Evolutionary conservation across 371 early-diverging fungal species (phyloP).

Genomic region (Conidiobolus incongruus): DNA sequence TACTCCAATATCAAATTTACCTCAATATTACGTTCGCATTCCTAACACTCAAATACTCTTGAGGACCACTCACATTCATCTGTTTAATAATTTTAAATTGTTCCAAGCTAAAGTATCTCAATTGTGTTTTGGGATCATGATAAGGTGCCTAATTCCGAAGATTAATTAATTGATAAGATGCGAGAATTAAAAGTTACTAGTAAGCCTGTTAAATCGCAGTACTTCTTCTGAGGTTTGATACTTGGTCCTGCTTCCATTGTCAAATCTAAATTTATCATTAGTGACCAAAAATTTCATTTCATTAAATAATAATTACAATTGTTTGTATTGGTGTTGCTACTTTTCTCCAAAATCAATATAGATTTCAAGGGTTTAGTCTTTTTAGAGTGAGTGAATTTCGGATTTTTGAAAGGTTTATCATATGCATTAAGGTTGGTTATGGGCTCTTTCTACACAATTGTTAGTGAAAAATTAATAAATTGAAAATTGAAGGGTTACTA

Average conservation of each 20-base stretch:
- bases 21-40: conserved; percentile 61
- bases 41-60: conserved; percentile 52
- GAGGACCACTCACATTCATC: conserved; percentile 50
- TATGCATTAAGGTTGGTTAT: too few species aligned
- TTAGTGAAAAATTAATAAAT: too few species aligned
- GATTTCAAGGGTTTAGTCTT: too few species aligned
- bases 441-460: too few species aligned
- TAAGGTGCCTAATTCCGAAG: conserved; percentile 29
- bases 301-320: too few species aligned
- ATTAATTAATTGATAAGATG: neutral
- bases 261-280: conserved; percentile 36
- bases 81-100: conserved; percentile 54
- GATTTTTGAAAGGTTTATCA: too few species aligned
- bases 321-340: too few species aligned
- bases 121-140: conserved; percentile 68
- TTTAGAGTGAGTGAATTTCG: too few species aligned
- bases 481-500: too few species aligned
- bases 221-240: conserved; percentile 58
- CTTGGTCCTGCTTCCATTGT: conserved; percentile 69
- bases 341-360: too few species aligned
- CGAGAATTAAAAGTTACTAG: conserved; percentile 14
- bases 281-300: too few species aligned
- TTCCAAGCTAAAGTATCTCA: conserved; percentile 62
- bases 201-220: conserved; percentile 78
- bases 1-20: too few species aligned